Conservation (phyloP, 306 rosid genomes). For the Medicago lupulina region DNA sequence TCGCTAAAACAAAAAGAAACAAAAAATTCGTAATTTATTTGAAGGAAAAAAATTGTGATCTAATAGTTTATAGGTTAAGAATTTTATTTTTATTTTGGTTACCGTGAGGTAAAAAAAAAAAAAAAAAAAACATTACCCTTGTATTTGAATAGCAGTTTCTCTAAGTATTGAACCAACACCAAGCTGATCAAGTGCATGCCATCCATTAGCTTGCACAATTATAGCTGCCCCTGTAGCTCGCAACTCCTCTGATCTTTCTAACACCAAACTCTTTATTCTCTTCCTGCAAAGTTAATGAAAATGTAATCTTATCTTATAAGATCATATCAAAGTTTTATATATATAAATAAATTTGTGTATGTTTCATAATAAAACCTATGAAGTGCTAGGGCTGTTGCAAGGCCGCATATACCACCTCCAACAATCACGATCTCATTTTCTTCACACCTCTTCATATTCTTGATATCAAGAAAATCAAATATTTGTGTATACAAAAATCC, state of each 20-base stretch:
- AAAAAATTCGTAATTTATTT: too few species aligned
- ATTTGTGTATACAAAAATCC: background rate
- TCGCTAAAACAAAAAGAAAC: too few species aligned
- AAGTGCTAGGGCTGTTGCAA: constrained; percentile 72
- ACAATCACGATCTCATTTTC: constrained; percentile 57
- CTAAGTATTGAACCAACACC: constrained; percentile 59
- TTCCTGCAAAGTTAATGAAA: constrained; percentile 42
- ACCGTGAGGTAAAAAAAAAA: background rate
- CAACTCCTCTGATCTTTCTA: constrained; percentile 57
- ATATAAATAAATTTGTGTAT: background rate
- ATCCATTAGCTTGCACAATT: constrained; percentile 57
- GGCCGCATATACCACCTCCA: constrained; percentile 76
- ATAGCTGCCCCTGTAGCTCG: constrained; percentile 56
- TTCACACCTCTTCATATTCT: constrained; percentile 41
- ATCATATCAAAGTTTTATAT: background rate
- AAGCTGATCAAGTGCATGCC: constrained; percentile 65
- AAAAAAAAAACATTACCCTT: constrained; percentile 35
- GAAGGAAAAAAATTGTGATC: too few species aligned
- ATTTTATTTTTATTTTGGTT: too few species aligned
- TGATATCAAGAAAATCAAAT: background rate
- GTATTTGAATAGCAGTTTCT: constrained; percentile 48
- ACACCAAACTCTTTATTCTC: constrained; percentile 56
- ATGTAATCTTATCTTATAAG: background rate
- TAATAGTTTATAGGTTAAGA: too few species aligned
- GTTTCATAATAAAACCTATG: constrained; percentile 70